A percentile compares a stretch with the other conserved stretches of the same genome.
phyloP scores from a whole-genome alignment of 441 rosid genomes.

The Macaranga tanarius region DNA sequence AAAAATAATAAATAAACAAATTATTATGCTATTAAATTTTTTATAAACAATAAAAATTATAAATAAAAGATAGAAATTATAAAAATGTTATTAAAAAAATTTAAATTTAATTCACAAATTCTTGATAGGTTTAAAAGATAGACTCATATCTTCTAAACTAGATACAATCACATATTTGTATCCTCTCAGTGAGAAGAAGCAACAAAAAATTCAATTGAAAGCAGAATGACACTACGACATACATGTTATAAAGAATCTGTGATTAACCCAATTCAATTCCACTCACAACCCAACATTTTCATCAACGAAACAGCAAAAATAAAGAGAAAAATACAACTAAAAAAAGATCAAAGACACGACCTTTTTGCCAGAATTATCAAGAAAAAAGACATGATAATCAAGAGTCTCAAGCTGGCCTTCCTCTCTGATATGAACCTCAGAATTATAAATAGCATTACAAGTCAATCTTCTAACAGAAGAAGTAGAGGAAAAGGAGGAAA shows the following conservation, averaged over 20 bases:
- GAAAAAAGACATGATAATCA: constrained; percentile 86
- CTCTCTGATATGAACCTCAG: constrained; percentile 58
- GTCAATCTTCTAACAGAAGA: constrained; percentile 42
- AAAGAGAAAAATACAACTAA: background rate
- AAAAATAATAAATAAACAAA: too few relatives aligned
- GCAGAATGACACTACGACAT: background rate
- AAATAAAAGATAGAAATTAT: too few relatives aligned
- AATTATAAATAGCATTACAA: constrained; percentile 71
- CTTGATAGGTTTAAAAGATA: too few relatives aligned
- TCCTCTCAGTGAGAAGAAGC: too few relatives aligned
- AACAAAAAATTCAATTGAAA: background rate
- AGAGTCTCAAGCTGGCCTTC: constrained; percentile 84
- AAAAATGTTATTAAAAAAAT: too few relatives aligned
- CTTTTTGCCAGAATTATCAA: constrained; percentile 72
- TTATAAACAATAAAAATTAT: too few relatives aligned
- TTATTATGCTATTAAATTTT: too few relatives aligned
- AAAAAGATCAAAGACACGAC: constrained; percentile 23
- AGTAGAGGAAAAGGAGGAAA: constrained; percentile 21
- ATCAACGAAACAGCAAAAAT: constrained; percentile 8
- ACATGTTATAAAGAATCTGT: background rate
- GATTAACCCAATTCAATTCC: constrained; percentile 4
- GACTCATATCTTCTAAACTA: too few relatives aligned
- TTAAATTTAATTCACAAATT: too few relatives aligned
- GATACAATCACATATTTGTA: too few relatives aligned
- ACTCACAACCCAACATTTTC: constrained; percentile 7